A percentile compares a stretch with the other conserved stretches of the same genome.
These are phyloP conservation scores for Chrysanthemum makinoi DNA, from an alignment of 129 eudicot genomes.

Conservation along the genomic window DNA sequence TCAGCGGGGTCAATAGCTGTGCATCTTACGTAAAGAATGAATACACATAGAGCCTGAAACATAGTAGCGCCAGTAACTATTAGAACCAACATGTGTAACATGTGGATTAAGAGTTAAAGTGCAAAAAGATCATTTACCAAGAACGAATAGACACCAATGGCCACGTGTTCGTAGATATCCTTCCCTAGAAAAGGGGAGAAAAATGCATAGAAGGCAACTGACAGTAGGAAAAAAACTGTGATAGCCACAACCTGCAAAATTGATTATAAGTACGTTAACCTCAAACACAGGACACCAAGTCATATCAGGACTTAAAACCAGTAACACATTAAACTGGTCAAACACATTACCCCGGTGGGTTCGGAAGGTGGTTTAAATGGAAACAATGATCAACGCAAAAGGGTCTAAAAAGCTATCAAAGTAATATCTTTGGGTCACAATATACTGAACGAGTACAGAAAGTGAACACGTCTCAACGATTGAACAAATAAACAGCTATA, in stretches of 20 bases:
- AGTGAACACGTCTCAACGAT: too few relatives aligned
- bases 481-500: too few relatives aligned
- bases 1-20: constrained; percentile 97
- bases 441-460: too few relatives aligned
- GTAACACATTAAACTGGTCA: too few relatives aligned
- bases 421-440: too few relatives aligned
- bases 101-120: constrained; percentile 15
- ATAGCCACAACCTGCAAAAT: constrained; percentile 84
- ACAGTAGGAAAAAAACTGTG: constrained; percentile 80
- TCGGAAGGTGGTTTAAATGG: too few relatives aligned
- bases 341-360: too few relatives aligned
- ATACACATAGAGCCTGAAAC: constrained; percentile 79
- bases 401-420: too few relatives aligned
- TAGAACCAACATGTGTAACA: constrained; percentile 2
- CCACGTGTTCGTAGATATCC: constrained; percentile 62
- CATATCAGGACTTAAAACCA: too few relatives aligned
- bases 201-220: constrained; percentile 93
- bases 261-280: constrained; percentile 12
- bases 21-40: constrained; percentile 76
- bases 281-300: background rate
- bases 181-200: constrained; percentile 96
- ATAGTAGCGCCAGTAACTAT: constrained; percentile 10
- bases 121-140: constrained; percentile 59
- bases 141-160: constrained; percentile 69
- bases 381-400: too few relatives aligned